A percentile compares a stretch with the other conserved stretches of the same genome.
These are phyloP conservation scores for Chenopodium quinoa DNA, from an alignment of 148 eudicot species.

Conservation along the genomic window DNA sequence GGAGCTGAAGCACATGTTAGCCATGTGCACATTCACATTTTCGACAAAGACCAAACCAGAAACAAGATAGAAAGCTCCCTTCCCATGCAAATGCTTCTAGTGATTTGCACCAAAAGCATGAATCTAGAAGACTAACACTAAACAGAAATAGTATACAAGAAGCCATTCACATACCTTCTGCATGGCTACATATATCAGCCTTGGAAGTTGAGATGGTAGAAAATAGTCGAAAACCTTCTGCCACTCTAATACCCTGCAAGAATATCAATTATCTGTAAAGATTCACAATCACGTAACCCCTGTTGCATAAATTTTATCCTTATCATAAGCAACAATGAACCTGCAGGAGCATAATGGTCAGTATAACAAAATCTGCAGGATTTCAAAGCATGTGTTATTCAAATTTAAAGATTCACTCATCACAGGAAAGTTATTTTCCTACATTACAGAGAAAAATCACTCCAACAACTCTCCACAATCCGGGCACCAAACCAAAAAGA, in stretches of 20 bases:
- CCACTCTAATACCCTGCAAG: slow-evolving; percentile 76
- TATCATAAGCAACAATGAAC: background rate
- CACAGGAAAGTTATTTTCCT: background rate
- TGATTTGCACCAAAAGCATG: background rate
- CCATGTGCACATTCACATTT: background rate
- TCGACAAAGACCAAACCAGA: background rate
- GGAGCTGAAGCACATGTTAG: background rate
- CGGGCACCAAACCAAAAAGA: too few relatives aligned
- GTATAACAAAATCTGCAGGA: background rate
- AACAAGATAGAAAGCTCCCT: background rate
- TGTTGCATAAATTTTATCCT: background rate
- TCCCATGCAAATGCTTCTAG: background rate
- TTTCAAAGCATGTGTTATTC: background rate
- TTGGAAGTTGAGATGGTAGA: slow-evolving; percentile 80
- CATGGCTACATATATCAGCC: slow-evolving; percentile 38
- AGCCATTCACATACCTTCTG: slow-evolving; percentile 53
- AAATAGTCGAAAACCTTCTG: slow-evolving; percentile 73
- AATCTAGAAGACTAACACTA: background rate
- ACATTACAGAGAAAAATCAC: too few relatives aligned
- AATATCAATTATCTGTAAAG: slow-evolving; percentile 1
- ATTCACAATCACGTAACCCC: background rate
- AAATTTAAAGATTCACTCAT: background rate
- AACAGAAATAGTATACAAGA: background rate
- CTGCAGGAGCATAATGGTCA: background rate
- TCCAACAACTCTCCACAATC: too few relatives aligned